Conservation (phyloP, 257 asterid species). For the Petrea volubilis region DNA sequence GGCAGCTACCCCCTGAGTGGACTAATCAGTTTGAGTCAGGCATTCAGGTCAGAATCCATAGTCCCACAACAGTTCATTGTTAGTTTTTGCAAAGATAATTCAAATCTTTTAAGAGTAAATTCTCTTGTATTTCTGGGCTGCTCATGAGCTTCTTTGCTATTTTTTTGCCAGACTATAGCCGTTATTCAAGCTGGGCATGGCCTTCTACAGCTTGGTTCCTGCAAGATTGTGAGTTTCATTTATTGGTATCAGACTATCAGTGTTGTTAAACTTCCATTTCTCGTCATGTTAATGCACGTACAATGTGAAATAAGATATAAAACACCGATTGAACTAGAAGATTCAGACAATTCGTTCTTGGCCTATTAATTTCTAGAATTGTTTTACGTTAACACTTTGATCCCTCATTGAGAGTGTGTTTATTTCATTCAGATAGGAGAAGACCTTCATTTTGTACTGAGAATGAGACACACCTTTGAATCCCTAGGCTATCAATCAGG, state of each 20-base stretch:
- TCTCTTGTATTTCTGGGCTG: neutral
- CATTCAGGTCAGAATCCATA: slow-evolving; percentile 72
- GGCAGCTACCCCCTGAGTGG: slow-evolving; percentile 98
- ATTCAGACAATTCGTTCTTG: too few relatives aligned
- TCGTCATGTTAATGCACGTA: too few relatives aligned
- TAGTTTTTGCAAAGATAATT: neutral
- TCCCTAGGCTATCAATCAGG: slow-evolving; percentile 95
- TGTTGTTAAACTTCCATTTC: too few relatives aligned
- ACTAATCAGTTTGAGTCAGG: slow-evolving; percentile 98
- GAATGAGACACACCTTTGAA: slow-evolving; percentile 96
- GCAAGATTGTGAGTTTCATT: slow-evolving; percentile 81
- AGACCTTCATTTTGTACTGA: slow-evolving; percentile 92
- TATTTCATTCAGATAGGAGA: slow-evolving; percentile 67
- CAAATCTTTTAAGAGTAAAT: too few relatives aligned
- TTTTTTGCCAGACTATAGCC: slow-evolving; percentile 77
- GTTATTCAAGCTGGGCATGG: slow-evolving; percentile 99
- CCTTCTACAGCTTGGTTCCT: slow-evolving; percentile 92
- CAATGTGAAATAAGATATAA: too few relatives aligned
- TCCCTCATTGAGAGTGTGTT: neutral
- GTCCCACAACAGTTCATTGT: neutral
- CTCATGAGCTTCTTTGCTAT: neutral
- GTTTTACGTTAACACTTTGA: too few relatives aligned
- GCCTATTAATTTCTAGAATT: too few relatives aligned
- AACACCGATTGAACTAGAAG: too few relatives aligned
- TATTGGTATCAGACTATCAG: too few relatives aligned